Evolutionary conservation across 768 basidiomycete genomes (phyloP).

Genomic region (Pisolithus albus): DNA sequence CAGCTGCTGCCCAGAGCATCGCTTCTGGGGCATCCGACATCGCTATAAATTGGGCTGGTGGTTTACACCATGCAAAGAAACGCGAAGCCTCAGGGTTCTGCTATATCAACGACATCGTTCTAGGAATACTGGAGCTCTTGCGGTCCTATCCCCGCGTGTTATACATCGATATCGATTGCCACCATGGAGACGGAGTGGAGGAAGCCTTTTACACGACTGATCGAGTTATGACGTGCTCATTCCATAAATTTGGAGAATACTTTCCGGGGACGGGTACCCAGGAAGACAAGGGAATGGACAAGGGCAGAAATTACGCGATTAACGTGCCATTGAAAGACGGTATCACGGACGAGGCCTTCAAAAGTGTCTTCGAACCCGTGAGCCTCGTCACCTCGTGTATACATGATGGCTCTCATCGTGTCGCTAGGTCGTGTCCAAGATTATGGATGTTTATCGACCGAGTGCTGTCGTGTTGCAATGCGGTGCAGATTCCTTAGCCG

Average conservation of each 20-base stretch:
- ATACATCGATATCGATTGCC: constrained; percentile 97
- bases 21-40: constrained; percentile 73
- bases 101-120: constrained; percentile 97
- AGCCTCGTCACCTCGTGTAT: constrained; percentile 22
- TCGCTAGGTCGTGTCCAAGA: constrained; percentile 67
- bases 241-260: constrained; percentile 91
- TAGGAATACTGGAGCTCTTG: constrained; percentile 90
- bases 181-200: constrained; percentile 98
- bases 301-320: constrained; percentile 81
- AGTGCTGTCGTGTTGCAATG: constrained; percentile 89
- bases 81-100: constrained; percentile 97
- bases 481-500: constrained; percentile 91
- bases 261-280: constrained; percentile 78
- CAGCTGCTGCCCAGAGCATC: constrained; percentile 77
- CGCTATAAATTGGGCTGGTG: constrained; percentile 96
- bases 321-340: constrained; percentile 95
- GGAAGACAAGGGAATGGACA: constrained; percentile 76
- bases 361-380: constrained; percentile 88
- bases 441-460: constrained; percentile 84
- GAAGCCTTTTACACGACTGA: constrained; percentile 98
- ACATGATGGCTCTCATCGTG: background rate
- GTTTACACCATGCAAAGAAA: constrained; percentile 99
- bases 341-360: constrained; percentile 83
- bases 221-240: constrained; percentile 93
- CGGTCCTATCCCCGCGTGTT: constrained; percentile 80